These are phyloP conservation scores for Entomortierella lignicola DNA, from an alignment of 192 early-diverging fungal genomes.

Conservation along the genomic window DNA sequence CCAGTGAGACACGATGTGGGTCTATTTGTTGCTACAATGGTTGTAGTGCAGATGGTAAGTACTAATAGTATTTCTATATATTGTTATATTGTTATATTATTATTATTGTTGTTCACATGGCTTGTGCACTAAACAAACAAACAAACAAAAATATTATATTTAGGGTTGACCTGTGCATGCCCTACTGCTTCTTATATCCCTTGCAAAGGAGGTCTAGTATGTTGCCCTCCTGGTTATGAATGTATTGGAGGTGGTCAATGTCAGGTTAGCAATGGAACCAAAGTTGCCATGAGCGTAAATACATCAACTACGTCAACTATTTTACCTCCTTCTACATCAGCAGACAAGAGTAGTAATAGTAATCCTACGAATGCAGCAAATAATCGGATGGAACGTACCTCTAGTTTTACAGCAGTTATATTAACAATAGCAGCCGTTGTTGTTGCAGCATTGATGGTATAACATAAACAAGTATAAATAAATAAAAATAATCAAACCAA, in stretches of 20 bases:
- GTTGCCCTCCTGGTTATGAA: neutral
- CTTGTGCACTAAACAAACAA: neutral
- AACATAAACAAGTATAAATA: neutral
- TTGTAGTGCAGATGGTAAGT: conserved; percentile 9
- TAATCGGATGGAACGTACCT: neutral
- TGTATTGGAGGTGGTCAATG: neutral
- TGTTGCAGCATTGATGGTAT: neutral
- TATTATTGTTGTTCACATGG: no score
- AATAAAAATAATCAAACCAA: no score
- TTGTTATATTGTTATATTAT: no score
- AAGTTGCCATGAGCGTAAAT: no score
- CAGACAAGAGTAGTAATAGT: neutral
- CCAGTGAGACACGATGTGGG: conserved; percentile 5
- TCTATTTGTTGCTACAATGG: conserved; percentile 11
- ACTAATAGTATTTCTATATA: neutral
- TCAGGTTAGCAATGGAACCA: neutral
- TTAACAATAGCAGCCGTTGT: neutral
- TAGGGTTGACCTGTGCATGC: neutral
- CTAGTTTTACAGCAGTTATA: neutral
- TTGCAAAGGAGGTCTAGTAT: neutral
- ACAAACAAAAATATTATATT: neutral
- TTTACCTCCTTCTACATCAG: no score
- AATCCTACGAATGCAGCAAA: neutral
- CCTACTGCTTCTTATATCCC: neutral
- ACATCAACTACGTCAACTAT: no score